Percentiles rank a stretch among this genome's conserved stretches.
Evolutionary conservation across 495 filamentous ascomycete genomes (phyloP).

Genomic region (Xylaria longipes): DNA sequence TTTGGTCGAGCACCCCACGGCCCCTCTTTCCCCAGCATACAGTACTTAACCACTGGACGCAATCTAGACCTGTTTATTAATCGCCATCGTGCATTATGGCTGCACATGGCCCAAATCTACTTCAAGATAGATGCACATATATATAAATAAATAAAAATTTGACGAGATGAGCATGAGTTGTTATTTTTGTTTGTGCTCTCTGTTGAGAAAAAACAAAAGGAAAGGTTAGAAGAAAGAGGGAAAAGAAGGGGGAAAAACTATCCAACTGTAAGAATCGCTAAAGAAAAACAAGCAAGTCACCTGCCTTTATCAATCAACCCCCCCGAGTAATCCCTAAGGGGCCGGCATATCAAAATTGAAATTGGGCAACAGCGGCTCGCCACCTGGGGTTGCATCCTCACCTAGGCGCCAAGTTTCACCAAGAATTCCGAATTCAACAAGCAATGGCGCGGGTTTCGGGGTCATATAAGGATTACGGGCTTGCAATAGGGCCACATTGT

Average conservation of each 20-base stretch:
- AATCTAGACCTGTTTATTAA: not conserved
- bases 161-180: not conserved
- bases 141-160: not conserved
- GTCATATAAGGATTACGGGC: not conserved
- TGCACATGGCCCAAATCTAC: not conserved
- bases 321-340: not conserved
- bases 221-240: no score
- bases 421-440: not conserved
- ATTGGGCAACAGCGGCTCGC: slow-evolving; percentile 7
- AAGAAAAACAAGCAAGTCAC: not conserved
- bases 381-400: not conserved
- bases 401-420: not conserved
- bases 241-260: no score
- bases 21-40: slow-evolving; percentile 2
- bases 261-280: not conserved
- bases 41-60: no score
- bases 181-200: not conserved
- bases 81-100: not conserved
- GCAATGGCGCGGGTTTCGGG: not conserved
- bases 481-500: not conserved
- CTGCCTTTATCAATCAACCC: not conserved
- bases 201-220: no score
- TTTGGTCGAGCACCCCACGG: slow-evolving; percentile 7
- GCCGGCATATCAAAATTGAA: not conserved
- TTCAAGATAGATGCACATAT: not conserved